Evolutionary conservation across 2,329 filamentous ascomycete genomes (phyloP).

Genomic region (Aspergillus persii): DNA sequence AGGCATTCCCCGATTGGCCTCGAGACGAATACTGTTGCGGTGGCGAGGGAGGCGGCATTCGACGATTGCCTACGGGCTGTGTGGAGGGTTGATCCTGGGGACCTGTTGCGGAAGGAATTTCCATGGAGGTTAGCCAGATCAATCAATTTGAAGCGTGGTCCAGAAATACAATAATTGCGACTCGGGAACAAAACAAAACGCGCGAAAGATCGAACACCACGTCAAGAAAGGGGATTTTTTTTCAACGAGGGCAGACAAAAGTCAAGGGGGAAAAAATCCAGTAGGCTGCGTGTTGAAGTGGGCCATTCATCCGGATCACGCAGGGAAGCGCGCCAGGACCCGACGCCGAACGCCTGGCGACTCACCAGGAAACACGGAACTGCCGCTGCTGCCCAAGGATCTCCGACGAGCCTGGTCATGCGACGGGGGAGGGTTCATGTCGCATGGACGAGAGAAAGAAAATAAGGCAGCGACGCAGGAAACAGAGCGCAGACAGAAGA

Average conservation of each 20-base stretch:
- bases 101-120: slow-evolving; percentile 15
- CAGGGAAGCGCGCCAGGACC: slow-evolving; percentile 3
- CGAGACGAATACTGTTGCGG: slow-evolving; percentile 48
- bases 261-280: neutral
- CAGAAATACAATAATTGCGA: neutral
- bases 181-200: neutral
- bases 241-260: neutral
- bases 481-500: slow-evolving; percentile 5
- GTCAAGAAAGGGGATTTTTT: too few relatives aligned
- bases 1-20: slow-evolving; percentile 39
- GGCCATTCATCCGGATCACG: neutral
- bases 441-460: slow-evolving; percentile 20
- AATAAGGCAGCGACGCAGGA: slow-evolving; percentile 1
- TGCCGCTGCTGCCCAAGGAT: slow-evolving; percentile 37
- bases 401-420: slow-evolving; percentile 34
- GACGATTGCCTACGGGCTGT: slow-evolving; percentile 37
- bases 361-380: slow-evolving; percentile 39
- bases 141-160: neutral
- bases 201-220: too few relatives aligned
- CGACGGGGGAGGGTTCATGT: slow-evolving; percentile 37
- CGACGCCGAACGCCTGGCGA: slow-evolving; percentile 19
- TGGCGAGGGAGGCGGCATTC: slow-evolving; percentile 53
- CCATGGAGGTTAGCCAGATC: slow-evolving; percentile 11
- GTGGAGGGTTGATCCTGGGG: slow-evolving; percentile 33
- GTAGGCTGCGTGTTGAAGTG: neutral